A percentile compares a stretch with the other conserved stretches of the same genome.
Conservation (phyloP, 1,284 basidiomycete genomes). For the Schizophyllum amplum region DNA sequence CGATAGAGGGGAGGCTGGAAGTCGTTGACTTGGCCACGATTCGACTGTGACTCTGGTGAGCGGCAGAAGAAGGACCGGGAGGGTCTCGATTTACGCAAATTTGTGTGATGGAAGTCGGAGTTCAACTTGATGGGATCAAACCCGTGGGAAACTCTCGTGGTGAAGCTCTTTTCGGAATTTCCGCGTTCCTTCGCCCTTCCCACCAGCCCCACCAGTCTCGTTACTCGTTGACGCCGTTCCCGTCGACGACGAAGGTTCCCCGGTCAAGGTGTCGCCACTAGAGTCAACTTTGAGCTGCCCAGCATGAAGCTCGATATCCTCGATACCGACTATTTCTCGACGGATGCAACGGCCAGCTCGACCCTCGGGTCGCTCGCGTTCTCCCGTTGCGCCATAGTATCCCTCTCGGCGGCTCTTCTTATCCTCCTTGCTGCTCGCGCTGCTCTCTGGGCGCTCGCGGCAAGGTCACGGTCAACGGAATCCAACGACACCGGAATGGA, state of each 20-base stretch:
- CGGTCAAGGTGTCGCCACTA: background rate
- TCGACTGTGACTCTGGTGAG: too few relatives aligned
- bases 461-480: background rate
- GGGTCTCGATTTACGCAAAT: background rate
- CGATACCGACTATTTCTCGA: background rate
- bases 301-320: background rate
- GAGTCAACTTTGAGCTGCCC: background rate
- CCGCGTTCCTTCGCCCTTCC: background rate
- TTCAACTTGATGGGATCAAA: background rate
- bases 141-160: background rate
- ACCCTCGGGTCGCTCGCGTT: background rate
- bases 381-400: background rate
- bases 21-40: too few relatives aligned
- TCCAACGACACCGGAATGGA: background rate
- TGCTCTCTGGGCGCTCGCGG: background rate
- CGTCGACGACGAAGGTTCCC: background rate
- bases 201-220: too few relatives aligned
- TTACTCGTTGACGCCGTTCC: too few relatives aligned
- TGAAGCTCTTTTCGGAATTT: background rate
- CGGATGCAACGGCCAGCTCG: background rate
- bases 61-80: background rate
- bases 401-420: background rate
- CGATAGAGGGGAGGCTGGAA: too few relatives aligned
- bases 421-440: background rate
- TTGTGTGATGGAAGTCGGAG: background rate